Evolutionary conservation across 768 basidiomycete species (phyloP).

Genomic region (Neoboletus subvelutipes): DNA sequence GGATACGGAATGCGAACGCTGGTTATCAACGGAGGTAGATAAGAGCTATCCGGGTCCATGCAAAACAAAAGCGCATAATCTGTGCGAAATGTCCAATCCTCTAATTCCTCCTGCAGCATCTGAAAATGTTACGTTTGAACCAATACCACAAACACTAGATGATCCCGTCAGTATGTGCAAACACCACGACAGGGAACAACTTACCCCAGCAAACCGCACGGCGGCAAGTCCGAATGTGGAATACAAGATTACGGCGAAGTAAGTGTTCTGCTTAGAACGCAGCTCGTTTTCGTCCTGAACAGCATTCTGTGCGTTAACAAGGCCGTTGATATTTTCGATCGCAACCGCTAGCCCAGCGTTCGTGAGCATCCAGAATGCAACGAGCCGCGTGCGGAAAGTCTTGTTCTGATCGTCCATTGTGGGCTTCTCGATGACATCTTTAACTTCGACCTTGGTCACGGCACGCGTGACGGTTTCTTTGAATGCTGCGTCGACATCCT

Average conservation of each 20-base stretch:
- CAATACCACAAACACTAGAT: conserved; percentile 77
- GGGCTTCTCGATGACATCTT: conserved; percentile 72
- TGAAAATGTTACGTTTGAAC: conserved; percentile 80
- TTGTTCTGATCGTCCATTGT: conserved; percentile 88
- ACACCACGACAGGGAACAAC: conserved; percentile 29
- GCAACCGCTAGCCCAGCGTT: conserved; percentile 73
- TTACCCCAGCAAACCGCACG: conserved; percentile 74
- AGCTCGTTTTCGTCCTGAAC: conserved; percentile 42
- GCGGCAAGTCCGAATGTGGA: conserved; percentile 72
- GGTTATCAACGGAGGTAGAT: conserved; percentile 35
- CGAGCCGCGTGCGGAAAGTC: conserved; percentile 89
- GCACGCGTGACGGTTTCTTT: conserved; percentile 90
- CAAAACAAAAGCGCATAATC: conserved; percentile 19
- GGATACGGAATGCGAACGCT: conserved; percentile 15
- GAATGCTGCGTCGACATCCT: conserved; percentile 88
- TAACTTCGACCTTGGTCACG: conserved; percentile 66
- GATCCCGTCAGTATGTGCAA: conserved; percentile 3
- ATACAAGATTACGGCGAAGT: conserved; percentile 78
- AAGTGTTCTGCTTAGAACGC: conserved; percentile 52
- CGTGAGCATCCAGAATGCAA: conserved; percentile 75
- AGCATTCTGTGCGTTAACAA: conserved; percentile 41
- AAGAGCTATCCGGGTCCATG: conserved; percentile 28
- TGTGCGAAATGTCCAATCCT: neutral
- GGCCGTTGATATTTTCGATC: conserved; percentile 73
- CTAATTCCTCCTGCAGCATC: conserved; percentile 75